Percentiles rank a stretch among this genome's conserved stretches.
These are phyloP conservation scores for Knufia fluminis DNA, from an alignment of 2,329 filamentous ascomycete genomes.

Conservation along the genomic window DNA sequence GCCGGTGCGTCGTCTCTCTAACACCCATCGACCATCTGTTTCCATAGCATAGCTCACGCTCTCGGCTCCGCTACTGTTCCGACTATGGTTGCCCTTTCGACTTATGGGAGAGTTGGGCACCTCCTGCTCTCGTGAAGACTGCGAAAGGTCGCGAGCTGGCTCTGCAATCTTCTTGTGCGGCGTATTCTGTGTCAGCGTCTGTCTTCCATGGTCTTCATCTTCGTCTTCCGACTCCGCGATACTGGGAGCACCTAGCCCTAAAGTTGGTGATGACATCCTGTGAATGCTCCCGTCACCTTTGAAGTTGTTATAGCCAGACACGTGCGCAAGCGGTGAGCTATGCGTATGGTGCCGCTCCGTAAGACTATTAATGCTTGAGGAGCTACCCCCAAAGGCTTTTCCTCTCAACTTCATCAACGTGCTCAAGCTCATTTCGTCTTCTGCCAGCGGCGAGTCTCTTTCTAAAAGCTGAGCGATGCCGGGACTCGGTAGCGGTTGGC, in stretches of 20 bases:
- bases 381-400: slow-evolving; percentile 72
- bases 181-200: slow-evolving; percentile 24
- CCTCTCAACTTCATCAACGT: slow-evolving; percentile 63
- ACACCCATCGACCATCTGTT: slow-evolving; percentile 28
- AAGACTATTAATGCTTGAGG: slow-evolving; percentile 56
- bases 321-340: slow-evolving; percentile 30
- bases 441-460: slow-evolving; percentile 41
- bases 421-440: slow-evolving; percentile 64
- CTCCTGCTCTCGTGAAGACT: slow-evolving; percentile 18
- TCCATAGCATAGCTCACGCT: slow-evolving; percentile 30
- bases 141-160: slow-evolving; percentile 4
- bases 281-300: slow-evolving; percentile 11
- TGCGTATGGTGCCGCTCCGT: slow-evolving; percentile 28
- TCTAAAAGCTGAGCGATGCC: slow-evolving; percentile 67
- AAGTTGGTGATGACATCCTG: slow-evolving; percentile 14
- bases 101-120: slow-evolving; percentile 11
- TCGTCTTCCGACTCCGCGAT: slow-evolving; percentile 25
- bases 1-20: slow-evolving; percentile 28
- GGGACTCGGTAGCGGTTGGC: slow-evolving; percentile 53
- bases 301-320: slow-evolving; percentile 21
- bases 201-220: slow-evolving; percentile 15
- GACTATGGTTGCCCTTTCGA: slow-evolving; percentile 24
- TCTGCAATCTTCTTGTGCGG: slow-evolving; percentile 17
- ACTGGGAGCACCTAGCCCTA: slow-evolving; percentile 8
- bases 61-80: slow-evolving; percentile 28